Base-by-base conservation (phyloP, 345 rosid genomes). In the Ricinus communis region DNA sequence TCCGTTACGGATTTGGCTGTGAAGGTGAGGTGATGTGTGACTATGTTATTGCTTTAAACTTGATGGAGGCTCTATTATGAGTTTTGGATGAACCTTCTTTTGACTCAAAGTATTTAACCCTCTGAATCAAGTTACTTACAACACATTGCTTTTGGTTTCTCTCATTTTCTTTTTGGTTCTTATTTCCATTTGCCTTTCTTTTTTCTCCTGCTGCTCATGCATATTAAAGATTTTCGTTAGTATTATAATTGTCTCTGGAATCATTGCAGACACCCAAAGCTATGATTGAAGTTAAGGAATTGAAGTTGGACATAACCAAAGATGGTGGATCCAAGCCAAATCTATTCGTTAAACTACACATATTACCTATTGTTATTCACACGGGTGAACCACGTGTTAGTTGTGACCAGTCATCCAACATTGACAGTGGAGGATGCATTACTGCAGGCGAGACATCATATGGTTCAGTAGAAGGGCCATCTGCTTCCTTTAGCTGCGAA, bases 1-100 rank as follows among this genome's bases (percentile, higher is more conserved):
- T 90, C 97, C 60, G 83, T 95, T 51, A 77, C 92, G 38, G 97
- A 95, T 83, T 84, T 95, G 81, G 87, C 80, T 81, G 71, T 95
- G 75, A 90, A 88, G 97, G 99, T 90, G 82, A 75, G n/a, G 75
- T 79, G 46, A 18, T 67, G 22, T 69, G 64, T 64, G 16, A 30
- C 36, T 14, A 25, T 28, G 30, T n/a, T 62, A 36, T 21, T 40
- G 21, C 49, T 61, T 21, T 25, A 15, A n/a, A 5, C 45, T 63
- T 27, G 1, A 5, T 13, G 36, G 36, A 56, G 19, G 61, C 9
- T 24, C 57, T 56, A 25, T 12, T 56, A 27, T 1, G 19, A 56
- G 61, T 12, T 28, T 56, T 4, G 18, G 9, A 15, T 27, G 61
- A 1, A 25, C 36, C 36, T 56, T 8, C 3, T 8, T 36, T 59